Evolutionary conservation across 352 stramenopile genomes (phyloP), one percentile per base, ranked within the genome.

Genomic region (Bremia lactucae): DNA sequence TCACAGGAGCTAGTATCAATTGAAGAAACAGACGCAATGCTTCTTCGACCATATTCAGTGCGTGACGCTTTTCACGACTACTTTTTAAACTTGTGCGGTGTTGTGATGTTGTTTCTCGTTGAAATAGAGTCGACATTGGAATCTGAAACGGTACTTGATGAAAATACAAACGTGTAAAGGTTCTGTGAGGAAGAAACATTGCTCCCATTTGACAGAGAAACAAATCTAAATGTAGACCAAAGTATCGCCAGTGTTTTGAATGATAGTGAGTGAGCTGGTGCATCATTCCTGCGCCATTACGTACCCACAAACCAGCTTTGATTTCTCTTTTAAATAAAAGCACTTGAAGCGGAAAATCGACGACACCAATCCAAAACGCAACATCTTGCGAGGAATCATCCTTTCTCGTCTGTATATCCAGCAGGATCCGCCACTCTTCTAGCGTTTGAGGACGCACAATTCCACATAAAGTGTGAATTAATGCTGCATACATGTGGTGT

Each of bases 221-320:
- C 29, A 87, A 28, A 43, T 90, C 78, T 1, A 65, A 74, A 40
- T 87, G 71, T 8, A 90, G 62, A 10, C 78, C 78, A 36, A 70
- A 82, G 43, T 71, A 86, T 8, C 78, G 65, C 78, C 78, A 90
- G 34, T 90, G 74, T 43, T 83, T 85, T 6, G 74, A 82, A 52
- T 83, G 71, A 37, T 87, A 90, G 42, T 90, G 78, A 15, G 74
- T 66, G 18, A 90, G 54, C 36, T 90, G 78, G 36, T 87, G 74
- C 50, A 74, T 67, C 78, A 90, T 90, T 10, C 74, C 71, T 25
- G 73, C 81, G 3, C 78, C 78, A 47, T 88, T 90, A 43, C 73
- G 67, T 1, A 87, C 64, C 78, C 78, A 90, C 18, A 84, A 43
- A 1, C 76, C 69, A n/a, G 60, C 56, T 47, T 87, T 85, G 42